Percentiles rank a stretch among this genome's conserved stretches.
Evolutionary conservation across 345 rosid genomes (phyloP).

Genomic region (Eucalyptus marginata): DNA sequence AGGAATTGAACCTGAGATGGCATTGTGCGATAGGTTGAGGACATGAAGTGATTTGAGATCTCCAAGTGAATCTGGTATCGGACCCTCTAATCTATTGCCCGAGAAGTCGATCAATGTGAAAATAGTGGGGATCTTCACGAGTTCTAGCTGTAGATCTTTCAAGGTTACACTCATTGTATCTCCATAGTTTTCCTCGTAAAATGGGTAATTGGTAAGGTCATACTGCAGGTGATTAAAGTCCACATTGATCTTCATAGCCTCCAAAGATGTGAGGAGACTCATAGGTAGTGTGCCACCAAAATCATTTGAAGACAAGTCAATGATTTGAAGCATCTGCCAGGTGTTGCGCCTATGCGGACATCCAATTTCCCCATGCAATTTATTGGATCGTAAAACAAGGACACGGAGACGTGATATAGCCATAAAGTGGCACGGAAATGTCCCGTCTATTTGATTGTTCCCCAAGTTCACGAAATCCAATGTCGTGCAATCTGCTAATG

Average conservation of each 20-base stretch:
- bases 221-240: not conserved
- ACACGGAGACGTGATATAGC: too few relatives aligned
- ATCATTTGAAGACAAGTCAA: too few relatives aligned
- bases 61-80: conserved; percentile 8
- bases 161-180: too few relatives aligned
- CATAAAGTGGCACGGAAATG: too few relatives aligned
- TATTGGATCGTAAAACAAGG: too few relatives aligned
- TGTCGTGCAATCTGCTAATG: not conserved
- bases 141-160: too few relatives aligned
- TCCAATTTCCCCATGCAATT: too few relatives aligned
- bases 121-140: conserved; percentile 15
- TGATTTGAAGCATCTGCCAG: too few relatives aligned
- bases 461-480: too few relatives aligned
- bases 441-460: too few relatives aligned
- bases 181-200: too few relatives aligned
- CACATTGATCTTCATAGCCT: not conserved
- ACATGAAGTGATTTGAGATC: not conserved
- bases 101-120: conserved; percentile 35
- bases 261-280: not conserved
- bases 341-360: fast-evolving
- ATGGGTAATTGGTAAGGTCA: too few relatives aligned
- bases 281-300: fast-evolving
- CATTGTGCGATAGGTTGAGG: conserved; percentile 13
- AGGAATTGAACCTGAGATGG: conserved; percentile 9
- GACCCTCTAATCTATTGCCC: conserved; percentile 7